phyloP scores from a whole-genome alignment of 2,329 filamentous ascomycete species.

The Coniochaeta ligniaria region DNA sequence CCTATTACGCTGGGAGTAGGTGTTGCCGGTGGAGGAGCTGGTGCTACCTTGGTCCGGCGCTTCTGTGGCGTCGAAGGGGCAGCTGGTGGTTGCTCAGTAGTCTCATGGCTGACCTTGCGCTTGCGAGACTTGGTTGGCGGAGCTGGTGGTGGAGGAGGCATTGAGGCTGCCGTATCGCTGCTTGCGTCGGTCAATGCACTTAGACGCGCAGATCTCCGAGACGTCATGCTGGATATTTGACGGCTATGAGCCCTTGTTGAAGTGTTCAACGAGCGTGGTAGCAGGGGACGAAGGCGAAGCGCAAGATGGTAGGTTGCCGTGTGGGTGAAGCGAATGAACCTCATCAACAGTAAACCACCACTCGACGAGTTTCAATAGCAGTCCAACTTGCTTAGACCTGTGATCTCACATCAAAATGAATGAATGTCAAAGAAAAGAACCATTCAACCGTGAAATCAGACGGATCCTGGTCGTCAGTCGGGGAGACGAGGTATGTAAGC shows the following conservation, averaged over 20 bases:
- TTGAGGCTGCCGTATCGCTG: constrained; percentile 2
- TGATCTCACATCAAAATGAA: not conserved
- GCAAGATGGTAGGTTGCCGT: not conserved
- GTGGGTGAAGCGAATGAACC: not conserved
- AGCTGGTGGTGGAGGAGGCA: constrained; percentile 9
- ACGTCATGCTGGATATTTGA: constrained; percentile 15
- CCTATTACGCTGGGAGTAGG: constrained; percentile 38
- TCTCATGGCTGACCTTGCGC: constrained; percentile 15
- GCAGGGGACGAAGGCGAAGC: not conserved
- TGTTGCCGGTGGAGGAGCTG: constrained; percentile 31
- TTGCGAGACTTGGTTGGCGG: constrained; percentile 15
- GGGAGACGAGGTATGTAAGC: not conserved
- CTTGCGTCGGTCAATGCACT: constrained; percentile 18
- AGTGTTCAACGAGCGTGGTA: not conserved
- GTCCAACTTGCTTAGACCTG: not conserved
- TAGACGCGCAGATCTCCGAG: constrained; percentile 31
- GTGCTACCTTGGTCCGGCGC: constrained; percentile 19
- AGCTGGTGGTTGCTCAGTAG: constrained; percentile 10
- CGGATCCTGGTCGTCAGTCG: not conserved
- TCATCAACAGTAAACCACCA: not conserved
- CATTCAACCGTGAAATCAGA: not conserved
- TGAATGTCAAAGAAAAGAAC: not conserved
- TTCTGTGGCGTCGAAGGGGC: constrained; percentile 14
- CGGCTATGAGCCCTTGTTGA: not conserved
- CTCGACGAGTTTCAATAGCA: not conserved